Percentiles rank a stretch among this genome's conserved stretches.
phyloP scores from a whole-genome alignment of 1,284 basidiomycete species.

The Puccinia polysora region DNA sequence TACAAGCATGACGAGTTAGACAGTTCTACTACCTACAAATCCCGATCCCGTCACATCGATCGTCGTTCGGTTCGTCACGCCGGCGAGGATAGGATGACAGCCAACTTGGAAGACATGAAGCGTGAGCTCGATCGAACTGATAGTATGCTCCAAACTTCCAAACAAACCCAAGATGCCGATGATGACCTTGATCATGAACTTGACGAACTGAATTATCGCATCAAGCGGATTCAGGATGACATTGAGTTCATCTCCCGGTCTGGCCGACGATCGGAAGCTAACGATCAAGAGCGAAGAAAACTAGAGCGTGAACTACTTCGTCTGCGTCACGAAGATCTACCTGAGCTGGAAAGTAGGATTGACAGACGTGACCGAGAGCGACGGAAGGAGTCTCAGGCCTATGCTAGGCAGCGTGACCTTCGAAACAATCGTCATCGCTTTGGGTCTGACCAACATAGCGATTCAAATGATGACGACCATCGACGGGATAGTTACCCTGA shows the following conservation, averaged over 20 bases:
- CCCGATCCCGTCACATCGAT: slow-evolving; percentile 81
- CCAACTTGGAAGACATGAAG: slow-evolving; percentile 79
- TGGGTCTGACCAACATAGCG: slow-evolving; percentile 53
- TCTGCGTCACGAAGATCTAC: slow-evolving; percentile 85
- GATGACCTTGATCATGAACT: slow-evolving; percentile 84
- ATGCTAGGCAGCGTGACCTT: slow-evolving; percentile 69
- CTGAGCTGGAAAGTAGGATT: slow-evolving; percentile 80
- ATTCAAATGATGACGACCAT: slow-evolving; percentile 16
- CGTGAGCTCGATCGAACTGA: slow-evolving; percentile 76
- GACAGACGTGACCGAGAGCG: slow-evolving; percentile 75
- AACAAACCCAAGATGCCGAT: slow-evolving; percentile 70
- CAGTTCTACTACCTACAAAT: slow-evolving; percentile 67
- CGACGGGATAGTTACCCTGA: slow-evolving; percentile 46
- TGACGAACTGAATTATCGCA: slow-evolving; percentile 77
- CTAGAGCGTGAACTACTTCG: slow-evolving; percentile 82
- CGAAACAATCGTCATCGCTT: slow-evolving; percentile 62
- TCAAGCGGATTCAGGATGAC: slow-evolving; percentile 85
- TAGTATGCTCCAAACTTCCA: slow-evolving; percentile 70
- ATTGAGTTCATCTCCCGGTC: slow-evolving; percentile 78
- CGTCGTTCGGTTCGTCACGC: slow-evolving; percentile 75
- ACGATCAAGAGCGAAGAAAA: slow-evolving; percentile 78
- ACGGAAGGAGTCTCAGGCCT: slow-evolving; percentile 61
- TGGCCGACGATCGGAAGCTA: slow-evolving; percentile 67
- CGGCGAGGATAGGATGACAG: slow-evolving; percentile 63
- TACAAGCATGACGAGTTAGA: slow-evolving; percentile 74